These are phyloP conservation scores for Fusarium sp. DNA, from an alignment of 2,329 filamentous ascomycete genomes.

Conservation along the genomic window DNA sequence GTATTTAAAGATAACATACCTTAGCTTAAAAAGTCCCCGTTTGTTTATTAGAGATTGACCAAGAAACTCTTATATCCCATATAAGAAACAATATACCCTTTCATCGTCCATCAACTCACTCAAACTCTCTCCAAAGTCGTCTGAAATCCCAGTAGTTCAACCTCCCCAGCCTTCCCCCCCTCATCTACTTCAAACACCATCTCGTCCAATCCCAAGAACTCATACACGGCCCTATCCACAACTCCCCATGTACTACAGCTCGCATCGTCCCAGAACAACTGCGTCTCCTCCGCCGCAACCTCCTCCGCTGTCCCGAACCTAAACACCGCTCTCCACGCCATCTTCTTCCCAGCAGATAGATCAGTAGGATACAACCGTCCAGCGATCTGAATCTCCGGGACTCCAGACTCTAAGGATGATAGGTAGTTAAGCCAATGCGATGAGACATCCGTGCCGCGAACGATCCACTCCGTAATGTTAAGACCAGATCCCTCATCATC, in stretches of 20 bases:
- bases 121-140: neutral
- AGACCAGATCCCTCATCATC: neutral
- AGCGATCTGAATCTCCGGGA: neutral
- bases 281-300: neutral
- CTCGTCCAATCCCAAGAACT: conserved; percentile 15
- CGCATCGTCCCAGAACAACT: conserved; percentile 19
- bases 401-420: neutral
- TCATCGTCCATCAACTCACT: neutral
- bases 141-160: conserved; percentile 20
- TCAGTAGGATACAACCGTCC: conserved; percentile 2
- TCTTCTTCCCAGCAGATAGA: accelerated
- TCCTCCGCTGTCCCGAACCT: neutral
- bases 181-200: conserved; percentile 14
- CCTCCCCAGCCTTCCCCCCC: neutral
- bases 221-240: neutral
- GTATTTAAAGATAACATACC: too few relatives aligned
- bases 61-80: neutral
- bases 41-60: too few relatives aligned
- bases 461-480: neutral
- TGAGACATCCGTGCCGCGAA: conserved; percentile 16
- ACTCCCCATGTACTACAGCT: conserved; percentile 14
- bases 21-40: too few relatives aligned
- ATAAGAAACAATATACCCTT: neutral
- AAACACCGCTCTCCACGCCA: conserved; percentile 10
- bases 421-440: conserved; percentile 13